phyloP scores from a whole-genome alignment of 345 rosid genomes.

The Aegle marmelos region DNA sequence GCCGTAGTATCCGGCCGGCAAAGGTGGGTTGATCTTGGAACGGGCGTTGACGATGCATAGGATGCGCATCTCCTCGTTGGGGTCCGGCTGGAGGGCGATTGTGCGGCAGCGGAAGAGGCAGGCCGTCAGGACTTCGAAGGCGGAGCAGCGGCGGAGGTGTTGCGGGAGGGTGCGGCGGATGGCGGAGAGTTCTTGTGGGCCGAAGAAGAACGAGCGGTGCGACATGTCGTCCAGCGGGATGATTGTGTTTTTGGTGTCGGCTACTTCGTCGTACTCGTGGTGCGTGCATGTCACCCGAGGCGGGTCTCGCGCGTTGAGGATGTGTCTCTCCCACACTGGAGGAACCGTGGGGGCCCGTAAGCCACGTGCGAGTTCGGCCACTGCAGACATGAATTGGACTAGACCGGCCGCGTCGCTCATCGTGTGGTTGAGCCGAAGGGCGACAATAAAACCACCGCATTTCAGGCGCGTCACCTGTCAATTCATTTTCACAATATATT shows the following conservation, averaged over 20 bases:
- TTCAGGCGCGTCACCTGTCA: slow-evolving; percentile 42
- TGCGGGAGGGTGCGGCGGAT: slow-evolving; percentile 35
- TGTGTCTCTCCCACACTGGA: slow-evolving; percentile 49
- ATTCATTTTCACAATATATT: background rate
- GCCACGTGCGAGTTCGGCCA: slow-evolving; percentile 47
- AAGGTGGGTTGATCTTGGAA: slow-evolving; percentile 35
- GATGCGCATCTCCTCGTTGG: slow-evolving; percentile 46
- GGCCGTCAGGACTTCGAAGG: slow-evolving; percentile 44
- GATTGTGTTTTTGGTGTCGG: slow-evolving; percentile 22
- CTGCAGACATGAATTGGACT: slow-evolving; percentile 35
- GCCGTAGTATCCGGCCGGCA: slow-evolving; percentile 52
- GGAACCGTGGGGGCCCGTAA: slow-evolving; percentile 28
- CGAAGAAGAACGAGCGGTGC: slow-evolving; percentile 54
- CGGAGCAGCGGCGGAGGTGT: slow-evolving; percentile 31
- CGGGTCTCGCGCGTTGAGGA: slow-evolving; percentile 30
- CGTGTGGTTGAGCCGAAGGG: slow-evolving; percentile 46
- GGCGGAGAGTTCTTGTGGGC: slow-evolving; percentile 31
- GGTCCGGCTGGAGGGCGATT: slow-evolving; percentile 41
- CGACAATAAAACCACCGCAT: slow-evolving; percentile 46
- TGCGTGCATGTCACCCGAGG: slow-evolving; percentile 40
- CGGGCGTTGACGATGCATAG: slow-evolving; percentile 42
- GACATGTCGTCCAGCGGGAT: slow-evolving; percentile 24
- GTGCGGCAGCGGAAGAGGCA: slow-evolving; percentile 63
- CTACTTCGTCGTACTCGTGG: slow-evolving; percentile 44
- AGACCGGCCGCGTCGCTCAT: slow-evolving; percentile 47